phyloP scores from a whole-genome alignment of 805 yeast genomes.

The Priceomyces melissophilus region DNA sequence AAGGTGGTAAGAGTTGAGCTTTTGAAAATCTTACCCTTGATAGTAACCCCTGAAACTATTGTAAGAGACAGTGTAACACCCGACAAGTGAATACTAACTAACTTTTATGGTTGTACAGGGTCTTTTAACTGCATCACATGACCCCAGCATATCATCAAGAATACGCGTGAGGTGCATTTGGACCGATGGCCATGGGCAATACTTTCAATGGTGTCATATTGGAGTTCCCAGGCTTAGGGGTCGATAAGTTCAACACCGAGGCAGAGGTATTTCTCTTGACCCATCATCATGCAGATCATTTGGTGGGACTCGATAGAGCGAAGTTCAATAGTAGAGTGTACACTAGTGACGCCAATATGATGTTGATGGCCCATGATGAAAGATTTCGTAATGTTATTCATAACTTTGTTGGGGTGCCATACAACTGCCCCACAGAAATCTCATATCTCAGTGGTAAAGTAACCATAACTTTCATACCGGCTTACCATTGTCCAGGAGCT shows the following conservation, averaged over 20 bases:
- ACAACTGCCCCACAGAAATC: conserved; percentile 18
- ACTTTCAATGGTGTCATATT: conserved; percentile 38
- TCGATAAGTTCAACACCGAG: conserved; percentile 29
- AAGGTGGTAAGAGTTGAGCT: too few relatives aligned
- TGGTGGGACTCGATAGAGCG: conserved; percentile 43
- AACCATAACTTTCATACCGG: conserved; percentile 41
- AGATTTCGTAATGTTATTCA: conserved; percentile 15
- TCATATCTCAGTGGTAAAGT: conserved; percentile 15
- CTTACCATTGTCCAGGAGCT: conserved; percentile 62
- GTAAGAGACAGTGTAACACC: too few relatives aligned
- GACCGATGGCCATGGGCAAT: neutral
- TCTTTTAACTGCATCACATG: too few relatives aligned
- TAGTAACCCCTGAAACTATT: too few relatives aligned
- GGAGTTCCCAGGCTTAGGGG: conserved; percentile 48
- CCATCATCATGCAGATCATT: conserved; percentile 56
- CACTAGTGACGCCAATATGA: conserved; percentile 38
- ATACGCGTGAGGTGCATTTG: neutral
- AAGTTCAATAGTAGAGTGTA: conserved; percentile 41
- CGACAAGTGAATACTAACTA: too few relatives aligned
- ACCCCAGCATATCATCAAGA: neutral
- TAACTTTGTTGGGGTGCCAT: conserved; percentile 16
- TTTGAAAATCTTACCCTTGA: too few relatives aligned
- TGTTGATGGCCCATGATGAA: conserved; percentile 16
- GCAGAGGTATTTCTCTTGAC: conserved; percentile 37
- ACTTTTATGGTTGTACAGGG: too few relatives aligned